Evolutionary conservation across 2,329 filamentous ascomycete species (phyloP).

Genomic region (Neonectria punicea): DNA sequence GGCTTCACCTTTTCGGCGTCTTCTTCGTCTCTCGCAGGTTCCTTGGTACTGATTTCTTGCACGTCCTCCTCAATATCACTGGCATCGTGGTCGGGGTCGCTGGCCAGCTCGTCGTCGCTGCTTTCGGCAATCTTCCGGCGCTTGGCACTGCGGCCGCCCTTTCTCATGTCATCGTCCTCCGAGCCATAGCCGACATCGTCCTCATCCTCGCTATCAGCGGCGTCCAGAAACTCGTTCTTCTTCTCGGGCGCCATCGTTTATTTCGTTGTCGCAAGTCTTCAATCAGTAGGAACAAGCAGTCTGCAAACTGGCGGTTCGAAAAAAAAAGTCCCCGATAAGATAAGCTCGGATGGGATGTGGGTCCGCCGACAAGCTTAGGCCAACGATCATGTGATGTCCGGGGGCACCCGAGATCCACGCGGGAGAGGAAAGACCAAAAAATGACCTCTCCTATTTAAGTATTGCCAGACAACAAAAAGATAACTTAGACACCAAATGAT

Average conservation of each 20-base stretch:
- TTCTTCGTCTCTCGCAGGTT: conserved; percentile 38
- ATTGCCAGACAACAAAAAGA: not conserved
- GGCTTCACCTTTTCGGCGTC: conserved; percentile 24
- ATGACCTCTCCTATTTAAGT: too few relatives aligned
- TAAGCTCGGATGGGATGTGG: conserved; percentile 25
- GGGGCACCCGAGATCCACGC: conserved; percentile 8
- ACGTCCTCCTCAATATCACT: conserved; percentile 48
- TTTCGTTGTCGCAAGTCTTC: conserved; percentile 15
- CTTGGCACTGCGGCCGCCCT: conserved; percentile 71
- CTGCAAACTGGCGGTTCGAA: conserved; percentile 24
- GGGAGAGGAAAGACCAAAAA: not conserved
- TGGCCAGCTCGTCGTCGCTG: conserved; percentile 49
- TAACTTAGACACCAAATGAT: too few relatives aligned
- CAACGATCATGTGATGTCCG: conserved; percentile 34
- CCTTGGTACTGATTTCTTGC: conserved; percentile 42
- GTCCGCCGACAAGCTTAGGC: not conserved
- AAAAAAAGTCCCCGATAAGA: conserved; percentile 42
- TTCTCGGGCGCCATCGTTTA: conserved; percentile 72
- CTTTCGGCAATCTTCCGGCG: conserved; percentile 66
- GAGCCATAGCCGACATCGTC: conserved; percentile 72
- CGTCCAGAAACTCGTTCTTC: conserved; percentile 77
- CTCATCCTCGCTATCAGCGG: conserved; percentile 67
- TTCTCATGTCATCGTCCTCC: conserved; percentile 74
- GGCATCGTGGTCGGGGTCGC: conserved; percentile 49
- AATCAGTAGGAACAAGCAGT: not conserved